These are phyloP conservation scores for Chalciporus sphaerocephalus DNA, from an alignment of 768 basidiomycete species.

Conservation along the genomic window DNA sequence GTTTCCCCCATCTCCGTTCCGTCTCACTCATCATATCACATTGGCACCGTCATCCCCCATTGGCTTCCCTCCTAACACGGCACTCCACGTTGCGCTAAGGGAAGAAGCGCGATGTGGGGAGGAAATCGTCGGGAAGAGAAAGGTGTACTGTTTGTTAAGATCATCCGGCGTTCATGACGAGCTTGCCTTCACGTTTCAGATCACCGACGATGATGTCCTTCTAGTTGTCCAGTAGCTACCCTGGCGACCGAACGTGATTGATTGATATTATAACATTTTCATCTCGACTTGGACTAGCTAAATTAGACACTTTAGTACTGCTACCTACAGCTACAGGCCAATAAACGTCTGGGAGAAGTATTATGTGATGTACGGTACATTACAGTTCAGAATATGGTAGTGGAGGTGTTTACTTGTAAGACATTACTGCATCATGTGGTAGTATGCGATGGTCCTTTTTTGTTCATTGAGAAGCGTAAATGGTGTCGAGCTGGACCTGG, in stretches of 20 bases:
- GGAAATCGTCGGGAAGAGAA: slow-evolving; percentile 13
- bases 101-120: slow-evolving; percentile 20
- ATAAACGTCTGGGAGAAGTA: neutral
- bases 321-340: neutral
- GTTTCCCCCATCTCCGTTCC: slow-evolving; percentile 23
- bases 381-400: neutral
- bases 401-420: neutral
- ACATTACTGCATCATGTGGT: neutral
- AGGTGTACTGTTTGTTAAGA: slow-evolving; percentile 28
- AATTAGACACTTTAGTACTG: neutral
- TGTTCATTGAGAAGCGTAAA: slow-evolving; percentile 40
- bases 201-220: slow-evolving; percentile 20
- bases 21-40: slow-evolving; percentile 39
- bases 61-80: slow-evolving; percentile 8
- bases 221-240: slow-evolving; percentile 1
- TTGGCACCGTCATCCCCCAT: slow-evolving; percentile 26
- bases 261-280: neutral
- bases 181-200: slow-evolving; percentile 22
- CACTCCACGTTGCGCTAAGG: slow-evolving; percentile 12
- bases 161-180: slow-evolving; percentile 20
- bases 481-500: slow-evolving; percentile 51
- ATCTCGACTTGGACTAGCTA: neutral
- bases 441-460: neutral
- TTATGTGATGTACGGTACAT: slow-evolving; percentile 9
- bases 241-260: neutral